Base-by-base conservation (phyloP, 768 basidiomycete species). In the Tephrocybe rancida region DNA sequence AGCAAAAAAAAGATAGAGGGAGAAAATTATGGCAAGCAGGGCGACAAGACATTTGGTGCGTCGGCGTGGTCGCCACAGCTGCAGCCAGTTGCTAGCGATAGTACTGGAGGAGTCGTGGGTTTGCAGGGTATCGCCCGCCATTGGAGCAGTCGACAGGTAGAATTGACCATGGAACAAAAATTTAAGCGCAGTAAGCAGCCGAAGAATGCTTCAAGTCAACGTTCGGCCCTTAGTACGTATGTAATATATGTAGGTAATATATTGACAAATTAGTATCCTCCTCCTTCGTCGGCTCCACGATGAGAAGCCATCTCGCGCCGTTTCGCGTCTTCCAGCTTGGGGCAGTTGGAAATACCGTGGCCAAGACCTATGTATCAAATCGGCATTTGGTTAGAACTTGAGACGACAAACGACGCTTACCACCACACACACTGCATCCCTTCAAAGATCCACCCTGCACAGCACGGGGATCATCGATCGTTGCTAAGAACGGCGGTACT, bases 391-490 rank as follows among this genome's bases (percentile, higher is more conserved):
- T 41, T 41, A 3, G n/a, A n/a, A 19, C 13, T 19, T 41, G 3
- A 6, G 9, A 8, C 18, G 63, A 46, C 53, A 47, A 44, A 3
- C 5, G 25, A 27, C 16, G 68, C 77, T 47, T 65, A 87, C 92
- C 96, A 67, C 97, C 97, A 74, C 97, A 99, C 35, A 98, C 93
- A 1, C 93, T 88, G 73, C 97, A 99, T 16, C 95, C 95, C 57
- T 86, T 90, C 54, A 93, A 69, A 2, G 83, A 78, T 11, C 85
- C 89, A 16, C 90, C 90, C 64, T 90, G 87, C 1, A 80, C 84
- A 1, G 85, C 86, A 38, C 92, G 85, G 9, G 95, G 91, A 70
- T 98, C 97, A 32, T 98, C 95, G 54, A 98, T 86, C 2, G 86
- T 88, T 51, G 81, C 73, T 60, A 99, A 72, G 78, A 98, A 98